Evolutionary conservation across 2,329 filamentous ascomycete species (phyloP).

Genomic region (Pseudogymnoascus sp.): DNA sequence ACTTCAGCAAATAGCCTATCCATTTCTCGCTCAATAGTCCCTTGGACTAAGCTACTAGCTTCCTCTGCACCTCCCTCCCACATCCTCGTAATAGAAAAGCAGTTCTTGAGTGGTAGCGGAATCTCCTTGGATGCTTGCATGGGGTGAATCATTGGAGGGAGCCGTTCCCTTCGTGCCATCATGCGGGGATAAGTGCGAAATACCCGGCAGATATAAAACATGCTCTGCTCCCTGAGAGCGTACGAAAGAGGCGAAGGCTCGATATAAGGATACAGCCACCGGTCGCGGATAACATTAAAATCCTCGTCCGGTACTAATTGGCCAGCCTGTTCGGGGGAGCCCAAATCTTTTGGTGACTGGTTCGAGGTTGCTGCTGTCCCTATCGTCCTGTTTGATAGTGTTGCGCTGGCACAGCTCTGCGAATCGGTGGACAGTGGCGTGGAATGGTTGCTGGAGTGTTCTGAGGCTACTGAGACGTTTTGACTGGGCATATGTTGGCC

Average conservation of each 20-base stretch:
- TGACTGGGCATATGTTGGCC: neutral
- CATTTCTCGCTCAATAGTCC: conserved; percentile 29
- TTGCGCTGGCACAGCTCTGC: neutral
- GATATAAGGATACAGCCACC: neutral
- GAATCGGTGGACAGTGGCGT: neutral
- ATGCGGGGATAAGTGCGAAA: conserved; percentile 34
- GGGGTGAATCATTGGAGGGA: conserved; percentile 33
- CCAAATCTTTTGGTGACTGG: neutral
- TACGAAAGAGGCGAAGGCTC: conserved; percentile 7
- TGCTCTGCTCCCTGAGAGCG: conserved; percentile 23
- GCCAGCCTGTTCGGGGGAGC: neutral
- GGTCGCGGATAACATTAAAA: neutral
- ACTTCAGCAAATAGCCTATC: conserved; percentile 29
- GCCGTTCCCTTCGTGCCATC: conserved; percentile 32
- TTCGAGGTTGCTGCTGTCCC: conserved; percentile 5
- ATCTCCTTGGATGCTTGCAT: conserved; percentile 20
- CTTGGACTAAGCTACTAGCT: conserved; percentile 27
- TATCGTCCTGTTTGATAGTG: neutral
- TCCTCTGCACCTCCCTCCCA: conserved; percentile 30
- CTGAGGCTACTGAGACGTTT: neutral
- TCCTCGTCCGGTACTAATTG: neutral
- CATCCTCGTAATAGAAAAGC: conserved; percentile 32
- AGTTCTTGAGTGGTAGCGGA: conserved; percentile 29
- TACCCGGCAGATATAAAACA: conserved; percentile 30
- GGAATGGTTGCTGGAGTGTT: neutral